Evolutionary conservation across 2,329 filamentous ascomycete species (phyloP).

Genomic region (Pseudocercospora pini-densiflorae): DNA sequence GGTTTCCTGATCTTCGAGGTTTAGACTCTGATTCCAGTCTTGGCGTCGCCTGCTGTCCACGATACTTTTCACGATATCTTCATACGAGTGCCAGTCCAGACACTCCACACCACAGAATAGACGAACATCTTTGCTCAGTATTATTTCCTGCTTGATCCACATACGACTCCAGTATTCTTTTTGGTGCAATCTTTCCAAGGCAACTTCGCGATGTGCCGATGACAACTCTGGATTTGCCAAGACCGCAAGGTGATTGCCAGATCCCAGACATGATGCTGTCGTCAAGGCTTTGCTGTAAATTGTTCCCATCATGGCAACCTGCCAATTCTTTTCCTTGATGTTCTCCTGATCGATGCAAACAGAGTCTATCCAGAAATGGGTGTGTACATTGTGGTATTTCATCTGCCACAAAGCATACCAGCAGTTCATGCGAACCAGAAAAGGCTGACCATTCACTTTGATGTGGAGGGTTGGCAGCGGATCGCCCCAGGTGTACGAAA

Average conservation of each 20-base stretch:
- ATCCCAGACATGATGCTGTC: background rate
- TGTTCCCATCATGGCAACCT: constrained; percentile 12
- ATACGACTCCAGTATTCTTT: constrained; percentile 13
- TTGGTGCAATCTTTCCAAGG: background rate
- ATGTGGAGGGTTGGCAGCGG: background rate
- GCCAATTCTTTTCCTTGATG: constrained; percentile 2
- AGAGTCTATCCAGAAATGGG: constrained; percentile 14
- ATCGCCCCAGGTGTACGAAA: constrained; percentile 13
- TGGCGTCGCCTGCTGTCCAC: too few relatives aligned
- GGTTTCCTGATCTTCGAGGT: too few relatives aligned
- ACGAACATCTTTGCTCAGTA: too few relatives aligned
- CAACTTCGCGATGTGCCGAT: background rate
- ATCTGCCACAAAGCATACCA: background rate
- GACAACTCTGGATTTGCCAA: background rate
- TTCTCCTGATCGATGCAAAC: constrained; percentile 21
- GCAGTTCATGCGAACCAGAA: background rate
- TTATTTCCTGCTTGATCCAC: constrained; percentile 15
- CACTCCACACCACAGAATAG: too few relatives aligned
- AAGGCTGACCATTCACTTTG: background rate
- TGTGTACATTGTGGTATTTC: background rate
- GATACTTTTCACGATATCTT: too few relatives aligned
- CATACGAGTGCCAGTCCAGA: too few relatives aligned
- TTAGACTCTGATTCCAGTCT: too few relatives aligned
- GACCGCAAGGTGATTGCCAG: background rate
- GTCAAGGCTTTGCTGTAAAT: background rate